These are phyloP conservation scores for Corchorus olitorius DNA, from an alignment of 345 rosid genomes.

Conservation along the genomic window DNA sequence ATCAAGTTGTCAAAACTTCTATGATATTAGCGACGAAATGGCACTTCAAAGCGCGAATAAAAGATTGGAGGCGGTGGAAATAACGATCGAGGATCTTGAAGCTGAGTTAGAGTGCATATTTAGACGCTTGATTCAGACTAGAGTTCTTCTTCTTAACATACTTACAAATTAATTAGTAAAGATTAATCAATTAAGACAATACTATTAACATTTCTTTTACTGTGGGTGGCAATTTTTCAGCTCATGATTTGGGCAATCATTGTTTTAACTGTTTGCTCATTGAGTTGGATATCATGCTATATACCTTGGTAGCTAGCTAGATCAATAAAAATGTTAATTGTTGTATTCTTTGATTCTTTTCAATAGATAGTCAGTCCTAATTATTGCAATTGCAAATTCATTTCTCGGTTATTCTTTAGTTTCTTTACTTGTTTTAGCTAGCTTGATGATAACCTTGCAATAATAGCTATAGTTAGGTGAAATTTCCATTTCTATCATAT, in stretches of 20 bases:
- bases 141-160: constrained; percentile 80
- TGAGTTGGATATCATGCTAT: neutral
- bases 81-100: constrained; percentile 66
- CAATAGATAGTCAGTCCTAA: neutral
- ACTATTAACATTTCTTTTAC: neutral
- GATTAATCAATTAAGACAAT: neutral
- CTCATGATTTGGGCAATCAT: neutral
- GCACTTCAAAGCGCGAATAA: constrained; percentile 61
- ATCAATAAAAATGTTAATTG: neutral
- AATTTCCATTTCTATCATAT: neutral
- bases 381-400: neutral
- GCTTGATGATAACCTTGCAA: too few species aligned
- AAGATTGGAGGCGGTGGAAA: constrained; percentile 74
- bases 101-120: constrained; percentile 65
- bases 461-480: neutral
- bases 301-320: neutral
- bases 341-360: constrained; percentile 9
- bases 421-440: neutral
- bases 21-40: constrained; percentile 50
- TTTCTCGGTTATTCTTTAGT: neutral
- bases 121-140: constrained; percentile 73
- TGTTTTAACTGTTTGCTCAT: neutral
- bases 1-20: constrained; percentile 29
- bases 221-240: neutral
- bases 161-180: constrained; percentile 40